phyloP scores from a whole-genome alignment of 148 eudicot species.

The Rhododendron williamsianum region DNA sequence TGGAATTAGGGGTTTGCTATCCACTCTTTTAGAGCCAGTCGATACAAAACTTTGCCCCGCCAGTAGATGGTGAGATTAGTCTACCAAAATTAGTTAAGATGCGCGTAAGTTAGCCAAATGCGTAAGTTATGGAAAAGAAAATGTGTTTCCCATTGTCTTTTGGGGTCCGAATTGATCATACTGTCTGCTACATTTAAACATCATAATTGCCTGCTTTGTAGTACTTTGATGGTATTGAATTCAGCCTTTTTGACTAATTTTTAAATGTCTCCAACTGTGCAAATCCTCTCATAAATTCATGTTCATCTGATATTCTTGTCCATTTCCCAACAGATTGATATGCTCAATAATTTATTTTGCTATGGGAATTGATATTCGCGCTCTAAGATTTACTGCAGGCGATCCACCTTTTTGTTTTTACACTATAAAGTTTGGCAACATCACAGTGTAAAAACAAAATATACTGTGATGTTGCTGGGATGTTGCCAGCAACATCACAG shows the following conservation, averaged over 20 bases:
- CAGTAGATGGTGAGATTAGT: not conserved
- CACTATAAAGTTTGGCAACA: too few relatives aligned
- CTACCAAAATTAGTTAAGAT: not conserved
- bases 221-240: not conserved
- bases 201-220: constrained; percentile 3
- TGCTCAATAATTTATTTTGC: not conserved
- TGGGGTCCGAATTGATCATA: not conserved
- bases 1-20: not conserved
- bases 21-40: too few relatives aligned
- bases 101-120: not conserved
- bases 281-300: constrained; percentile 44
- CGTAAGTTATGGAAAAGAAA: not conserved
- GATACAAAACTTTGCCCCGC: not conserved
- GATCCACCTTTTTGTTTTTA: too few relatives aligned
- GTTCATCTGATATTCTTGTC: not conserved
- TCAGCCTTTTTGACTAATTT: constrained; percentile 1
- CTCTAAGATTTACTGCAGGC: too few relatives aligned
- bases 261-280: constrained; percentile 14
- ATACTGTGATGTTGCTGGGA: too few relatives aligned
- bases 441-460: too few relatives aligned
- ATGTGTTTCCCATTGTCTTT: not conserved
- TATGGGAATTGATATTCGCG: too few relatives aligned
- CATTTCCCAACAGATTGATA: not conserved
- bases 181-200: not conserved
- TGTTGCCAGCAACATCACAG: too few relatives aligned